phyloP scores from a whole-genome alignment of 2,329 filamentous ascomycete genomes.

The Aspergillus nomiae region DNA sequence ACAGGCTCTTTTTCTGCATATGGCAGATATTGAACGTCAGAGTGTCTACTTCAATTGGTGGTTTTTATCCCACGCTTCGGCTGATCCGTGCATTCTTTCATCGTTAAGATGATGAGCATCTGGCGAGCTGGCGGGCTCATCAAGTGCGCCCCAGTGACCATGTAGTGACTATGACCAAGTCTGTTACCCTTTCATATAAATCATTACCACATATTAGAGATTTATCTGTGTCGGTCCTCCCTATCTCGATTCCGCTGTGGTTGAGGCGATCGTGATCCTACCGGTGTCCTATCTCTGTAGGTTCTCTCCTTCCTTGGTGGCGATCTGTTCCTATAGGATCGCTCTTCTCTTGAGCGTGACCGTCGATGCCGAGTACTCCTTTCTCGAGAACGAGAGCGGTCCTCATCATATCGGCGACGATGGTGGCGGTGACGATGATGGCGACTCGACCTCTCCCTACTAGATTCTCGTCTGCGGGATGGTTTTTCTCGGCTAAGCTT shows the following conservation, averaged over 20 bases:
- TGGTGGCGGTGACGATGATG: constrained; percentile 50
- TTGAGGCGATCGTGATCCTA: constrained; percentile 33
- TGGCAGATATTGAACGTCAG: not conserved
- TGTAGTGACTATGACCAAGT: not conserved
- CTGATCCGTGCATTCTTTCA: not conserved
- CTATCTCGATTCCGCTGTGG: constrained; percentile 32
- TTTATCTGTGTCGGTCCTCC: constrained; percentile 34
- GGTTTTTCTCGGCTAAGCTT: constrained; percentile 54
- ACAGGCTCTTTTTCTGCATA: not conserved
- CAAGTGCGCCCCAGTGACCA: not conserved
- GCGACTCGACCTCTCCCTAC: constrained; percentile 43
- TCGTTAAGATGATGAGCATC: not conserved
- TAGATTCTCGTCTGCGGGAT: constrained; percentile 33
- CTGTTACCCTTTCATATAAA: constrained; percentile 1
- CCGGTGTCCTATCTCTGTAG: constrained; percentile 29
- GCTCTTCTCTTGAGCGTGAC: constrained; percentile 28
- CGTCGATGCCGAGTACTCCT: constrained; percentile 31
- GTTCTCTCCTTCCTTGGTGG: constrained; percentile 30
- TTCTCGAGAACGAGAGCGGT: constrained; percentile 35
- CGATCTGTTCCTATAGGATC: constrained; percentile 26
- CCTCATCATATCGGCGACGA: constrained; percentile 41
- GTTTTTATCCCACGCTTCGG: not conserved
- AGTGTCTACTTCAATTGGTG: not conserved
- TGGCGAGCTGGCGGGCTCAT: not conserved
- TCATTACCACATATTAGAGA: not conserved